Evolutionary conservation across 768 basidiomycete genomes (phyloP).

Genomic region (Kwoniella sp.): DNA sequence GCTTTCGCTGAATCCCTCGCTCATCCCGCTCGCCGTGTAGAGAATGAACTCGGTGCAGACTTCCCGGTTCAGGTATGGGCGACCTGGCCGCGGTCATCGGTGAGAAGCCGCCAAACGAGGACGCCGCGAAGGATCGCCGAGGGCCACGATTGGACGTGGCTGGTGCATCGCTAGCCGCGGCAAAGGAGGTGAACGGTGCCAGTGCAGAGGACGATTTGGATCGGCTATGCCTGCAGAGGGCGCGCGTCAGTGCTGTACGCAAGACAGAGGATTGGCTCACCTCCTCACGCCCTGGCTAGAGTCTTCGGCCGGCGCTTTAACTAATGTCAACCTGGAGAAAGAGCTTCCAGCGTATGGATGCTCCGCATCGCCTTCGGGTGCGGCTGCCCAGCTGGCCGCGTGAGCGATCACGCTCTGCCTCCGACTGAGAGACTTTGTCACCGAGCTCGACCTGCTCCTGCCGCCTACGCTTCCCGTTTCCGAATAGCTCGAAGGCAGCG

Average conservation of each 20-base stretch:
- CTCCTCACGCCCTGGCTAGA: background rate
- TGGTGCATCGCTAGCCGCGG: constrained; percentile 7
- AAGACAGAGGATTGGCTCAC: background rate
- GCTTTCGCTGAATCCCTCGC: constrained; percentile 24
- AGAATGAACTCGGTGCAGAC: constrained; percentile 21
- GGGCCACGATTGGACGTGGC: constrained; percentile 41
- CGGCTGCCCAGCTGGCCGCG: constrained; percentile 25
- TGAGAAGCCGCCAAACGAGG: constrained; percentile 34
- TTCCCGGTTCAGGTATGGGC: constrained; percentile 12
- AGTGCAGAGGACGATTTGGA: constrained; percentile 41
- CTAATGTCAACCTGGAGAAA: constrained; percentile 43
- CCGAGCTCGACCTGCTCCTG: constrained; percentile 21
- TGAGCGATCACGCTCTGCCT: constrained; percentile 33
- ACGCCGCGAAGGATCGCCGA: constrained; percentile 36
- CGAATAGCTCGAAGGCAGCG: constrained; percentile 7
- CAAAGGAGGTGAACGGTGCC: constrained; percentile 21
- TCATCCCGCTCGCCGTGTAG: constrained; percentile 12
- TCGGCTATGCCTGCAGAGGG: constrained; percentile 16
- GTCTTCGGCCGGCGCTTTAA: constrained; percentile 39
- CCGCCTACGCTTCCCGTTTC: constrained; percentile 14
- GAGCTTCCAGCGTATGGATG: constrained; percentile 1
- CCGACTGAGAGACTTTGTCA: constrained; percentile 33
- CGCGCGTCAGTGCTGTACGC: background rate
- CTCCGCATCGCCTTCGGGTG: constrained; percentile 18
- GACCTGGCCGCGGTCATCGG: constrained; percentile 19